phyloP scores from a whole-genome alignment of 2,329 filamentous ascomycete species.

The Alternaria sp. region DNA sequence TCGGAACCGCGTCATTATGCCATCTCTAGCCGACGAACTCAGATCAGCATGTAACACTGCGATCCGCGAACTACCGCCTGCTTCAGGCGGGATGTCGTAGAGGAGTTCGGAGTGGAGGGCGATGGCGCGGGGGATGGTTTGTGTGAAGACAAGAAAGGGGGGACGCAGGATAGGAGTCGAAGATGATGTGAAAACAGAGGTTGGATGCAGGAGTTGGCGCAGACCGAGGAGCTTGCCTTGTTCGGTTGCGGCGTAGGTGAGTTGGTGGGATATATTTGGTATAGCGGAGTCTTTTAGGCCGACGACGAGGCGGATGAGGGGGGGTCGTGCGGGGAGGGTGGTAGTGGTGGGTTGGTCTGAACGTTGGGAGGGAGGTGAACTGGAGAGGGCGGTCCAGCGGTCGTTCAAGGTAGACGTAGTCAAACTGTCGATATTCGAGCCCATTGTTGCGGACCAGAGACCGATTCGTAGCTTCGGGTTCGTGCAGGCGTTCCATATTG shows the following conservation, averaged over 20 bases:
- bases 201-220: conserved; percentile 84
- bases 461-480: conserved; percentile 74
- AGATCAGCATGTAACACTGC: conserved; percentile 90
- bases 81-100: conserved; percentile 91
- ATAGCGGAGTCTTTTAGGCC: conserved; percentile 95
- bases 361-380: conserved; percentile 46
- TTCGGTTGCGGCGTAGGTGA: conserved; percentile 91
- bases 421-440: conserved; percentile 85
- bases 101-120: conserved; percentile 88
- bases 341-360: conserved; percentile 28
- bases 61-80: conserved; percentile 82
- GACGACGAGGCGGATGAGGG: conserved; percentile 84
- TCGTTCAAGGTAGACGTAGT: conserved; percentile 65
- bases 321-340: conserved; percentile 43
- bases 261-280: conserved; percentile 86
- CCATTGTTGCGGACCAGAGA: conserved; percentile 97
- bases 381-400: conserved; percentile 39
- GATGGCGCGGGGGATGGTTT: conserved; percentile 89
- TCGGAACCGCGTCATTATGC: conserved; percentile 88
- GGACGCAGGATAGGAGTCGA: conserved; percentile 68
- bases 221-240: conserved; percentile 91
- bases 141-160: conserved; percentile 93
- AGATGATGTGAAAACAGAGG: conserved; percentile 56
- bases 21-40: conserved; percentile 73
- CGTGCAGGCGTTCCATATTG: conserved; percentile 80